Evolutionary conservation across 2,329 filamentous ascomycete species (phyloP).

Genomic region (Madurella fahalii): DNA sequence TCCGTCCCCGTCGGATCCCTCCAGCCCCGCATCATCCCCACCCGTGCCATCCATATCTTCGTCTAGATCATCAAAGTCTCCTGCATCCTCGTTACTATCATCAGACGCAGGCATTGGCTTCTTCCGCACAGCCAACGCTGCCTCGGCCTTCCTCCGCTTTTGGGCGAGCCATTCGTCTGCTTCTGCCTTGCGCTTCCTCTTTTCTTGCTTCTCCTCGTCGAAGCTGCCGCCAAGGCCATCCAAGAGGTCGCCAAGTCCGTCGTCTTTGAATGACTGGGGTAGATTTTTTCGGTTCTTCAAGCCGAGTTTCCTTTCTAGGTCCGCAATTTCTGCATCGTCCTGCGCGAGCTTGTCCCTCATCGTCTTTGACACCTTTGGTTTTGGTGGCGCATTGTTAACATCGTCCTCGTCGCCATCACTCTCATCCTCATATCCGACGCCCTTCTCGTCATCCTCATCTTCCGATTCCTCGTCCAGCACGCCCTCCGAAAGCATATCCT

Average conservation of each 20-base stretch:
- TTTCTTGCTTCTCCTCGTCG: slow-evolving; percentile 47
- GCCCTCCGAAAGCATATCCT: slow-evolving; percentile 10
- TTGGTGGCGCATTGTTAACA: slow-evolving; percentile 17
- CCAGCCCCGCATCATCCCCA: slow-evolving; percentile 26
- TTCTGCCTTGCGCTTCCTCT: slow-evolving; percentile 57
- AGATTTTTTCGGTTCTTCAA: slow-evolving; percentile 72
- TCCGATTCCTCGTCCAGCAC: slow-evolving; percentile 18
- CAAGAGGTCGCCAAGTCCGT: slow-evolving; percentile 76
- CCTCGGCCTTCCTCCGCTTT: slow-evolving; percentile 49
- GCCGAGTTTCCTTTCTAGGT: slow-evolving; percentile 82
- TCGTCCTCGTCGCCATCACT: slow-evolving; percentile 30
- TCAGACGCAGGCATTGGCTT: slow-evolving; percentile 3
- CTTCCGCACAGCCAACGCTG: background rate
- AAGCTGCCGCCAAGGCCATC: slow-evolving; percentile 58
- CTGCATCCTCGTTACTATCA: slow-evolving; percentile 24
- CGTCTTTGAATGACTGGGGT: slow-evolving; percentile 70
- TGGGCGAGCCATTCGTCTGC: slow-evolving; percentile 58
- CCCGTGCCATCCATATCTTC: slow-evolving; percentile 28
- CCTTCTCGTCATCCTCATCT: slow-evolving; percentile 29
- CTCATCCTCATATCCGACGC: slow-evolving; percentile 29
- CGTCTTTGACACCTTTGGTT: slow-evolving; percentile 29
- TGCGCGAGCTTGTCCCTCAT: slow-evolving; percentile 64
- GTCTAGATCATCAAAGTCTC: slow-evolving; percentile 27
- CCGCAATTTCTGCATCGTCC: slow-evolving; percentile 85
- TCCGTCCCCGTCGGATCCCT: slow-evolving; percentile 25